phyloP scores from a whole-genome alignment of 306 rosid genomes.

The Dalbergia oliveri region DNA sequence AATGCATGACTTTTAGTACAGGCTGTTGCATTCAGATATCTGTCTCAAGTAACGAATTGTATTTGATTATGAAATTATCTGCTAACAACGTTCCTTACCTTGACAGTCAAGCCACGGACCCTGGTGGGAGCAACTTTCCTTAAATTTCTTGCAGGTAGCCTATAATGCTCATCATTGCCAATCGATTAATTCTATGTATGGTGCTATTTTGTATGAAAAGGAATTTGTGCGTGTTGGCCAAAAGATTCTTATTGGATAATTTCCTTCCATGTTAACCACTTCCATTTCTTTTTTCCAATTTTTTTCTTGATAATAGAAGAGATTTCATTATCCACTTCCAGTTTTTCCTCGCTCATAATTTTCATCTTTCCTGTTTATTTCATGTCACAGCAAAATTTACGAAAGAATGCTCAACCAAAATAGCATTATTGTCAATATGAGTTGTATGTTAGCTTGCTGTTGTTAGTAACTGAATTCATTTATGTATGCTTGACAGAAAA shows the following conservation, averaged over 20 bases:
- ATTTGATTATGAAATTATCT: constrained; percentile 44
- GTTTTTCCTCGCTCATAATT: neutral
- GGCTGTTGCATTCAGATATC: constrained; percentile 26
- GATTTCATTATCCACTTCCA: neutral
- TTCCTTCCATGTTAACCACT: neutral
- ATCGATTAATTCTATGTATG: constrained; percentile 1
- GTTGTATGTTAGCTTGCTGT: constrained; percentile 29
- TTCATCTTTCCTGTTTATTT: neutral
- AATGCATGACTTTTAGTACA: constrained; percentile 17
- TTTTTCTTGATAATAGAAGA: neutral
- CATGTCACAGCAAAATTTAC: neutral
- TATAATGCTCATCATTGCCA: neutral
- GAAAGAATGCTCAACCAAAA: neutral
- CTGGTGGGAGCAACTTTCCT: constrained; percentile 93
- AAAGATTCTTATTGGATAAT: neutral
- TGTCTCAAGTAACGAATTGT: constrained; percentile 32
- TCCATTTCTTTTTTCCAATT: no score
- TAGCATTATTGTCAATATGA: neutral
- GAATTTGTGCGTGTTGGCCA: neutral
- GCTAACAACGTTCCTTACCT: constrained; percentile 49
- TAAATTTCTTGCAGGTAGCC: constrained; percentile 87
- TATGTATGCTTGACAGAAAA: constrained; percentile 66
- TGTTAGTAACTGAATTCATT: constrained; percentile 37
- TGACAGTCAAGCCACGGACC: constrained; percentile 89
- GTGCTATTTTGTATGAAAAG: neutral